Base-by-base conservation (phyloP, 805 yeast genomes). In the Wickerhamomyces rabaulensis region DNA sequence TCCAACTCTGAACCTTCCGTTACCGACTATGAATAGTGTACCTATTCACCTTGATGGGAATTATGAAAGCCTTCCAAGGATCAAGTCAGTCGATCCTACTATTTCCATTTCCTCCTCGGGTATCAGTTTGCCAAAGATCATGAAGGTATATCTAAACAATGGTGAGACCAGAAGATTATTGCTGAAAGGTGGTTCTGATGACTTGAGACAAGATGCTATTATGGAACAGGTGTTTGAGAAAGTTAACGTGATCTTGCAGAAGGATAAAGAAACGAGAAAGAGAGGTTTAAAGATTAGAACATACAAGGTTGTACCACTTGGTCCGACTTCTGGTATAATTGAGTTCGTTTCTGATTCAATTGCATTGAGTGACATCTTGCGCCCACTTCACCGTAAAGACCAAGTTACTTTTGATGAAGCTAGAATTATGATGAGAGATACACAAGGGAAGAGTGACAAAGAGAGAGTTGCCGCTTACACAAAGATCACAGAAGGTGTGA, bases 161-260 rank as follows among this genome's bases (percentile, higher is more conserved):
- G 98, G 98, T 0, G 52, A 63, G 0, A 56, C 47, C 0, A 83
- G 78, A 49, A 78, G 71, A 46, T 74, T 84, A 60, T 68, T 94
- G 17, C 67, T 91, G 53, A 94, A 94, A 61, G 88, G 88, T 22
- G 90, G 95, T 6, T 76, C 87, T 9, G 99, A 94, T 66, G 99
- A 94, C 65, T 68, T 94, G 44, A 70, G 98, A 43, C 99, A 95
- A 65, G 99, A 94, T 66, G 87, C 96, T 0, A 88, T 94, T 47
- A 95, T 94, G 99, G 95, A 92, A 62, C 98, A 94, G 61, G 98
- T 92, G 1, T 94, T 95, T 63, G 84, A 76, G 19, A 87, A 90
- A 57, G 96, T 90, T 15, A 90, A 91, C 58, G 65, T 70, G 13
- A 75, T 89, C 33, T 73, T 92, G 46, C 62, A 55, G 10, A 68